Evolutionary conservation across 2,329 filamentous ascomycete genomes (phyloP).

Genomic region (Ceratocystis albifundus): DNA sequence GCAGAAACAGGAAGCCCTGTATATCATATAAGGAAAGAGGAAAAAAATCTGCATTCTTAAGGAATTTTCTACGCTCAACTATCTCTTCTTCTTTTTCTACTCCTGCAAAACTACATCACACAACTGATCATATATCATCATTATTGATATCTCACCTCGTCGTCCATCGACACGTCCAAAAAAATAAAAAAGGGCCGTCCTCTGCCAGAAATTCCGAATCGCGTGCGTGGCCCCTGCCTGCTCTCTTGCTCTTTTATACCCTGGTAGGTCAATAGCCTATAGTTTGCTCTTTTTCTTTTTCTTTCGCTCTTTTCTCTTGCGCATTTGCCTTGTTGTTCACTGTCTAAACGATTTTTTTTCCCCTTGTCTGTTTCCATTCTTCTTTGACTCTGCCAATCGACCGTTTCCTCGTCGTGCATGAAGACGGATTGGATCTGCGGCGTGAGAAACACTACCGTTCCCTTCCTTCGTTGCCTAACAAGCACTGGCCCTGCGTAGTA

Average conservation of each 20-base stretch:
- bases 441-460: not conserved
- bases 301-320: not conserved
- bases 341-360: not conserved
- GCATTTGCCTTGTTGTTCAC: not conserved
- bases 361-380: not conserved
- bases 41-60: not conserved
- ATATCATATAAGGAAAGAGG: not conserved
- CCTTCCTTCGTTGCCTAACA: not conserved
- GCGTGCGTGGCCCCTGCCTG: conserved; percentile 4
- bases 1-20: not conserved
- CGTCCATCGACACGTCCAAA: not conserved
- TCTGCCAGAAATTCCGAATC: not conserved
- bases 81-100: not conserved
- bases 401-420: not conserved
- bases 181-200: not conserved
- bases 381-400: not conserved
- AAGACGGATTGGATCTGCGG: not conserved
- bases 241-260: not conserved
- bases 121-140: not conserved
- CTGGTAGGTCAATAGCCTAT: conserved; percentile 1
- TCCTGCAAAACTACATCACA: not conserved
- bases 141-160: not conserved
- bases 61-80: not conserved
- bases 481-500: not conserved
- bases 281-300: not conserved